Evolutionary conservation across 345 rosid genomes (phyloP).

Genomic region (Heritiera littoralis): DNA sequence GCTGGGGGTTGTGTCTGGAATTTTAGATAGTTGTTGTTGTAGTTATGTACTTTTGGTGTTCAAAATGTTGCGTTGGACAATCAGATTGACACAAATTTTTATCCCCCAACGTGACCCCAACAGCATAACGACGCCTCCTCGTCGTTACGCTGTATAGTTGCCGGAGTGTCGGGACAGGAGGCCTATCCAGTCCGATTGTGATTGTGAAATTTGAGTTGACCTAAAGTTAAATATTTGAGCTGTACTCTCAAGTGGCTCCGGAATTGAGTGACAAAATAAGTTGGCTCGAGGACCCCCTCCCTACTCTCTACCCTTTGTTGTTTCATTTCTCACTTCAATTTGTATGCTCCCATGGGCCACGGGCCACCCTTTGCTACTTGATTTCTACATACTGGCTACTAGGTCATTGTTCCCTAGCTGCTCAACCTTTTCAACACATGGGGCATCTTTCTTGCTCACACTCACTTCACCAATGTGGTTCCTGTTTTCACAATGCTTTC

Average conservation of each 20-base stretch:
- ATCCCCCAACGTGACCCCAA: not conserved
- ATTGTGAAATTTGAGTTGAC: not conserved
- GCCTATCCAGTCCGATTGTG: not conserved
- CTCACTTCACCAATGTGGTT: no score
- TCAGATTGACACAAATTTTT: not conserved
- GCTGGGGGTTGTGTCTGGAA: slow-evolving; percentile 31
- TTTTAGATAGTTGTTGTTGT: not conserved
- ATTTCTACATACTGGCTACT: no score
- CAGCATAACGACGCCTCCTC: not conserved
- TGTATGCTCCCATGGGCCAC: slow-evolving; percentile 32
- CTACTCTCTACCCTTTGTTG: not conserved
- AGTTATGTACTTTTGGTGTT: not conserved
- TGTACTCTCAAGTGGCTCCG: not conserved
- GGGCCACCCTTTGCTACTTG: slow-evolving; percentile 25
- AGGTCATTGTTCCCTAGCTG: not conserved
- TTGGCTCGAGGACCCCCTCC: slow-evolving; percentile 6
- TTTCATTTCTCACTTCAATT: not conserved
- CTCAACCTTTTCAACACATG: not conserved
- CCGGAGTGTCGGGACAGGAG: slow-evolving; percentile 23
- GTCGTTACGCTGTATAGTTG: slow-evolving; percentile 23
- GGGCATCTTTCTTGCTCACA: no score
- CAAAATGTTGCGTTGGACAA: not conserved
- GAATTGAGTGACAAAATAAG: not conserved
- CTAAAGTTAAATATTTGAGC: not conserved
- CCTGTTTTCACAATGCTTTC: no score